phyloP scores from a whole-genome alignment of 805 yeast species.

The Candida nemodendra region DNA sequence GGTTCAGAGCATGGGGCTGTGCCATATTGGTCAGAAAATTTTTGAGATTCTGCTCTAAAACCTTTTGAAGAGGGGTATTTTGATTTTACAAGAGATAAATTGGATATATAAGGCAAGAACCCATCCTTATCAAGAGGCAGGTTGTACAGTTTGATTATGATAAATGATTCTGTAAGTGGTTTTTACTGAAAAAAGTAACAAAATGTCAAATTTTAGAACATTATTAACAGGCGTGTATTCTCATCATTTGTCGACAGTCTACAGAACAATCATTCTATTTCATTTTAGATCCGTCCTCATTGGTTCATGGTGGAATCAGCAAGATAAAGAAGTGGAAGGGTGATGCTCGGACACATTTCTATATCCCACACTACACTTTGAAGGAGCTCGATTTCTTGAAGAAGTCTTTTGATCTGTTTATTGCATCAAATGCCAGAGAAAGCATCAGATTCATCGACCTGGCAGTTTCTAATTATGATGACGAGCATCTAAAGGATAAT shows the following conservation, averaged over 20 bases:
- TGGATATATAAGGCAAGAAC: too few species aligned
- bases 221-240: too few species aligned
- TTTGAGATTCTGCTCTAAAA: too few species aligned
- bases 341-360: constrained; percentile 39
- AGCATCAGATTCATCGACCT: constrained; percentile 60
- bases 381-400: constrained; percentile 58
- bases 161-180: neutral
- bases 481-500: constrained; percentile 5
- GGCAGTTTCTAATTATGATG: constrained; percentile 19
- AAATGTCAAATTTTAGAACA: too few species aligned
- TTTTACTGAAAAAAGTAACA: too few species aligned
- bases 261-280: constrained; percentile 30
- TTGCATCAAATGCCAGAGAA: constrained; percentile 64
- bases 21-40: too few species aligned
- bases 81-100: too few species aligned
- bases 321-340: constrained; percentile 63
- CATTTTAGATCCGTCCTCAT: constrained; percentile 65
- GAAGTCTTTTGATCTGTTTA: constrained; percentile 49
- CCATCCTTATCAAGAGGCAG: neutral
- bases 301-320: constrained; percentile 63
- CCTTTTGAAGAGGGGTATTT: too few species aligned
- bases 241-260: too few species aligned
- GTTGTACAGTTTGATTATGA: neutral
- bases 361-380: constrained; percentile 56
- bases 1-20: too few species aligned